Conservation (phyloP, 2,329 filamentous ascomycete species). For the Amphichorda felina region DNA sequence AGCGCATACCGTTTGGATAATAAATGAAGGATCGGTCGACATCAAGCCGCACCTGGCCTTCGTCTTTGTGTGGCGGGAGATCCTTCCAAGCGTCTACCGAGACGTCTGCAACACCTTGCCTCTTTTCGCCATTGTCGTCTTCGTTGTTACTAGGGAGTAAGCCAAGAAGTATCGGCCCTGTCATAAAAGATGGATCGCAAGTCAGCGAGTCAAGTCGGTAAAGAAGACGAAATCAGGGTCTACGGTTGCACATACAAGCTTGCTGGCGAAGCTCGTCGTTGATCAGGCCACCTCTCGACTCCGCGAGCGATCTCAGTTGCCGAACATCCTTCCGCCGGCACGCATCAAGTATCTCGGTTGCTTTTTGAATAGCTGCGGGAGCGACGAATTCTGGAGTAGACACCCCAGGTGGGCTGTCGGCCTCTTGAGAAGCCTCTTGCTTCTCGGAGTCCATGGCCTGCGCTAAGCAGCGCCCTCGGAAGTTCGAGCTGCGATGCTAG, state of each 20-base stretch:
- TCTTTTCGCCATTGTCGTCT: slow-evolving; percentile 7
- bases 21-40: slow-evolving; percentile 96
- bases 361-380: slow-evolving; percentile 17
- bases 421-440: too few species aligned
- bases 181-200: not conserved
- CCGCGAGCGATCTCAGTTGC: slow-evolving; percentile 44
- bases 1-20: slow-evolving; percentile 72
- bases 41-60: slow-evolving; percentile 83
- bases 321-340: slow-evolving; percentile 46
- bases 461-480: too few species aligned
- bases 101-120: not conserved
- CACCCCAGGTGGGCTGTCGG: too few species aligned
- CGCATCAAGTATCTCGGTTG: slow-evolving; percentile 35
- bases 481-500: too few species aligned
- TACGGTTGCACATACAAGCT: slow-evolving; percentile 58
- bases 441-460: too few species aligned
- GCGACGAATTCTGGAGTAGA: too few species aligned
- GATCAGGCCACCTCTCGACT: slow-evolving; percentile 54
- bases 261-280: slow-evolving; percentile 54
- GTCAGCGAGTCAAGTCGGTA: not conserved
- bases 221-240: too few species aligned
- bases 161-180: slow-evolving; percentile 7
- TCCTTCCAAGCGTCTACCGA: slow-evolving; percentile 35
- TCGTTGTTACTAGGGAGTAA: slow-evolving; percentile 2
- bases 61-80: slow-evolving; percentile 71